phyloP scores from a whole-genome alignment of 192 early-diverging fungal species.

The Borealophlyctis nickersoniae region DNA sequence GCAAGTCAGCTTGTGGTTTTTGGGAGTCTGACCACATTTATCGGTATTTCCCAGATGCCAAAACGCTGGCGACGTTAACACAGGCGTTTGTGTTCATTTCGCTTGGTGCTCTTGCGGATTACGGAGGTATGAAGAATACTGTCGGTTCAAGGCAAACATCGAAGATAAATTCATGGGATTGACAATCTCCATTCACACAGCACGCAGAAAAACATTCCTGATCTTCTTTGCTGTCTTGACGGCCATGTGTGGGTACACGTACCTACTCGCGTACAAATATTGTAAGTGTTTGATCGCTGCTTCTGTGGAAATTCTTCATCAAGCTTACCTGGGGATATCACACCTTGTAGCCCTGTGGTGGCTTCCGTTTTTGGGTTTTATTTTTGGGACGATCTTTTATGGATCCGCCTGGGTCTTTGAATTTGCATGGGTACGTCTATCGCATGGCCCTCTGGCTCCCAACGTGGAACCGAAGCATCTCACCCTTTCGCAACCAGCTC shows the following conservation, averaged over 20 bases:
- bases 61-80: constrained; percentile 21
- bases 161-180: neutral
- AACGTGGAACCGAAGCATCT: neutral
- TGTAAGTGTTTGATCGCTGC: neutral
- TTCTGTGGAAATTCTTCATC: neutral
- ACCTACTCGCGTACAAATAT: neutral
- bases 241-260: constrained; percentile 5
- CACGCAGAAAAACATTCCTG: constrained; percentile 24
- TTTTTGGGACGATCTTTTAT: constrained; percentile 15
- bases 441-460: neutral
- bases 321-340: neutral
- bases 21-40: neutral
- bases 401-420: constrained; percentile 27
- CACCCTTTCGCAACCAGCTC: neutral
- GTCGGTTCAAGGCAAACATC: too few species aligned
- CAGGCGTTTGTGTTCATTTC: constrained; percentile 32
- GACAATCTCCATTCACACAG: neutral
- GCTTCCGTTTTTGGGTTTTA: constrained; percentile 4
- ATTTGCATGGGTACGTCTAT: neutral
- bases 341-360: neutral
- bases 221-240: constrained; percentile 13
- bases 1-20: too few species aligned
- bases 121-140: constrained; percentile 29
- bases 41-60: constrained; percentile 10
- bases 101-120: constrained; percentile 37